A percentile compares a stretch with the other conserved stretches of the same genome.
Evolutionary conservation across 768 basidiomycete species (phyloP).

Genomic region (Russula earlei): DNA sequence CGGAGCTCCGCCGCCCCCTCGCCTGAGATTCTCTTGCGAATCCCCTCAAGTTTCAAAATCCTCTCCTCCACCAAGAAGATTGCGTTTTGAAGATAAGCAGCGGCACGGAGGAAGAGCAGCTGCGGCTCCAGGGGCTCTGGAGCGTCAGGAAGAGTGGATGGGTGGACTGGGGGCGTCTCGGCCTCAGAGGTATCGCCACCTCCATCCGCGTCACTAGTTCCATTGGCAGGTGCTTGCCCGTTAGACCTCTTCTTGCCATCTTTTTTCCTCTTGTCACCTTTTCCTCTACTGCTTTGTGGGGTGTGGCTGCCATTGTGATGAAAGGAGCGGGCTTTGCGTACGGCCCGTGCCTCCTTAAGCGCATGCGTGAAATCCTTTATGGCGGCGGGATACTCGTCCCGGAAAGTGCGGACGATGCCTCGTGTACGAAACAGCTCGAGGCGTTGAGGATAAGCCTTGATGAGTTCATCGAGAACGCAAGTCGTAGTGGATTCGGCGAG

Average conservation of each 20-base stretch:
- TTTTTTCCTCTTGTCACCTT: conserved; percentile 47
- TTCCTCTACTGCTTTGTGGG: conserved; percentile 32
- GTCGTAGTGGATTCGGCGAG: conserved; percentile 78
- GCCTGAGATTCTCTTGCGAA: conserved; percentile 45
- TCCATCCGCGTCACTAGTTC: conserved; percentile 45
- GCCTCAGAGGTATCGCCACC: conserved; percentile 39
- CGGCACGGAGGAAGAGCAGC: conserved; percentile 76
- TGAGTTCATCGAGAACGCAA: conserved; percentile 69
- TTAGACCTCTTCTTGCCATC: conserved; percentile 34
- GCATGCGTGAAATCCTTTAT: conserved; percentile 76
- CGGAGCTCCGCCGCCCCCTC: conserved; percentile 66
- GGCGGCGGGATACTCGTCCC: conserved; percentile 69
- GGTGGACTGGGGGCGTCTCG: conserved; percentile 49
- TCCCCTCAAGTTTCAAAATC: conserved; percentile 59
- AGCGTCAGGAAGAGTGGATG: conserved; percentile 64
- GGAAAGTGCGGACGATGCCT: conserved; percentile 81
- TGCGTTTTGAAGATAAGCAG: conserved; percentile 75
- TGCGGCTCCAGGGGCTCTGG: conserved; percentile 86
- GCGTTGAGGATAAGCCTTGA: conserved; percentile 59
- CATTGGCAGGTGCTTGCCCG: conserved; percentile 60
- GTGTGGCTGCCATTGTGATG: conserved; percentile 39
- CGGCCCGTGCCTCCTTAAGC: conserved; percentile 63
- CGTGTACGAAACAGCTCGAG: conserved; percentile 83
- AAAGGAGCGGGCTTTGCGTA: conserved; percentile 52
- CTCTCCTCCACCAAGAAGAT: conserved; percentile 64